Base-by-base conservation (phyloP, 176 grass and related monocot genomes). In the Triticum timopheevii region DNA sequence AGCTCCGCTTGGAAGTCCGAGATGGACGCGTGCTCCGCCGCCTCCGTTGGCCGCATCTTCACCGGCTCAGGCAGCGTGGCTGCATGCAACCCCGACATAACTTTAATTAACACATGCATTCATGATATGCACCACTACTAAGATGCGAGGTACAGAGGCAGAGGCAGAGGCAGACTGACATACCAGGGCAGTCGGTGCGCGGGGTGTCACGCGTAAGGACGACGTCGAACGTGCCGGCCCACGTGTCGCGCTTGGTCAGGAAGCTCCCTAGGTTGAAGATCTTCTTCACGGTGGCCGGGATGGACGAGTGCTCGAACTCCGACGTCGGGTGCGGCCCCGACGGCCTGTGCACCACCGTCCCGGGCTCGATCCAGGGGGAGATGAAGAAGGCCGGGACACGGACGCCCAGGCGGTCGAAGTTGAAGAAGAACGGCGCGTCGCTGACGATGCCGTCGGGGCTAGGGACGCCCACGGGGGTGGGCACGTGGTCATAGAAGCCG, bases 401-500 rank as follows among this genome's bases (percentile, higher is more conserved):
- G 35, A 98, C 95, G 1, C 93, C 93, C 15, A 98, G 91, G 28
- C 93, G 89, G 40, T 98, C 83, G 79, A 98, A 98, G 34, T 82
- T 27, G 87, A 98, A 98, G 64, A 87, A 83, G 88, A 92, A 98
- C 0, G 90, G 88, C 4, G 81, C 88, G 19, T 61, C 24, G 23
- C 73, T 76, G 15, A 76, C 24, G 15, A 76, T 50, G 73, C 8
- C 73, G 36, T 97, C 95, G 5, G 95, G 95, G 81, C 89, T 97
- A 0, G 95, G 95, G 19, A 97, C 93, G 13, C 83, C 89, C 1
- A 85, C 83, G 4, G 73, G 73, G 9, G 92, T 99, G 11, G 97
- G 87, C 1, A 99, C 97, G 15, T 99, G 97, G 86, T 99, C 97
- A 8, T 93, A 99, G 82, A 96, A 99, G 0, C 97, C 97, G 1